Percentiles rank a stretch among this genome's conserved stretches.
Evolutionary conservation across 306 rosid species (phyloP).

Genomic region (Corylus avellana): DNA sequence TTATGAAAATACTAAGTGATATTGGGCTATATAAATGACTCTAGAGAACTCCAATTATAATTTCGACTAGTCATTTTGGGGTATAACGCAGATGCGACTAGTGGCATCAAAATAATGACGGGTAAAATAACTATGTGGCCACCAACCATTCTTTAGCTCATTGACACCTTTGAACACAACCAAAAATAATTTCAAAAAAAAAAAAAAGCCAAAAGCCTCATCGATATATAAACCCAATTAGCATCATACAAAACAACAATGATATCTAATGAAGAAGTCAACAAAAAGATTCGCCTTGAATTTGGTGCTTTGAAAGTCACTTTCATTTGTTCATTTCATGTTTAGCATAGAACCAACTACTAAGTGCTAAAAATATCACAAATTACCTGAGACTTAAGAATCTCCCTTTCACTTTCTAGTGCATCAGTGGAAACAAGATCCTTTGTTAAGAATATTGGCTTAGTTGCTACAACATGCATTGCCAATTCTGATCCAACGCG

Average conservation of each 20-base stretch:
- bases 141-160: neutral
- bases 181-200: neutral
- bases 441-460: conserved; percentile 82
- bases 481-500: conserved; percentile 88
- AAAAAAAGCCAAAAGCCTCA: neutral
- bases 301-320: neutral
- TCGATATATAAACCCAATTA: neutral
- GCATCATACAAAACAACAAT: neutral
- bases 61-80: no score
- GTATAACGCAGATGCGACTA: neutral
- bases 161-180: neutral
- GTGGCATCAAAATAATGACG: neutral
- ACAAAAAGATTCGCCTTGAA: neutral
- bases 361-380: conserved; percentile 11
- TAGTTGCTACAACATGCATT: conserved; percentile 93
- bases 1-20: no score
- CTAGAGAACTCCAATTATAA: no score
- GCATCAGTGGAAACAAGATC: conserved; percentile 83
- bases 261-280: neutral
- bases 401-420: conserved; percentile 72
- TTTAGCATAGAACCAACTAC: neutral
- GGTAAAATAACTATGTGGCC: neutral
- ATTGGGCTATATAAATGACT: no score
- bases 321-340: neutral
- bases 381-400: conserved; percentile 89